These are phyloP conservation scores for Trichoderma sp. DNA, from an alignment of 2,329 filamentous ascomycete genomes.

Conservation along the genomic window DNA sequence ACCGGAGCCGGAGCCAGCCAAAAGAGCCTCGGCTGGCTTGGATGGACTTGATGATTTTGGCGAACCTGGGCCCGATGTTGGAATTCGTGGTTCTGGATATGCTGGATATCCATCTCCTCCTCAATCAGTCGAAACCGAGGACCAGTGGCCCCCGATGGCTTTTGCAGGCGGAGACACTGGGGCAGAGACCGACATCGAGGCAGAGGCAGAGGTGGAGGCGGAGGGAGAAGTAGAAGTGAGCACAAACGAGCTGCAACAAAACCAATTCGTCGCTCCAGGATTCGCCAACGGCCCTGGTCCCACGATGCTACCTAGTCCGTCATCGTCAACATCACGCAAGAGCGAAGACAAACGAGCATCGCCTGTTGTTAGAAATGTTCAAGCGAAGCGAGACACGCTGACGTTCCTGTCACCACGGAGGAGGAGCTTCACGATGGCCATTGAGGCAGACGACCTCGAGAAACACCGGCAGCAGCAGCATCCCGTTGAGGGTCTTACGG, in stretches of 20 bases:
- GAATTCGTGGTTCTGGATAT: constrained; percentile 26
- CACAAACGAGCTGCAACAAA: neutral
- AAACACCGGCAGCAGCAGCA: constrained; percentile 25
- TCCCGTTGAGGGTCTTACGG: constrained; percentile 35
- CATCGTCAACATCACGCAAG: constrained; percentile 38
- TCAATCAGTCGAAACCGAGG: constrained; percentile 34
- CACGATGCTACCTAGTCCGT: constrained; percentile 42
- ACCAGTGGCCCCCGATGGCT: constrained; percentile 22
- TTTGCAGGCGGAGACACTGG: neutral
- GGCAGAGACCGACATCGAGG: neutral
- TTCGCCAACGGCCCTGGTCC: constrained; percentile 26
- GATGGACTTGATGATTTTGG: constrained; percentile 10
- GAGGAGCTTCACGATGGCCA: constrained; percentile 47
- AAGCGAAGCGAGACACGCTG: constrained; percentile 51
- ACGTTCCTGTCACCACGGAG: constrained; percentile 45
- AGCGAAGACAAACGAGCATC: constrained; percentile 42
- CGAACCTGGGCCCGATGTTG: constrained; percentile 12
- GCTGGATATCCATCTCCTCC: constrained; percentile 39
- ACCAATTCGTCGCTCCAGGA: constrained; percentile 28
- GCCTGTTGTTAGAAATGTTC: constrained; percentile 47
- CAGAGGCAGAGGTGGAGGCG: constrained; percentile 24
- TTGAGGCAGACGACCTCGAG: constrained; percentile 25
- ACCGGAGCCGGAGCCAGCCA: neutral
- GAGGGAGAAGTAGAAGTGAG: neutral
- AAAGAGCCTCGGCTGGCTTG: neutral